Conservation (phyloP, 306 rosid species). For the Malus fusca region DNA sequence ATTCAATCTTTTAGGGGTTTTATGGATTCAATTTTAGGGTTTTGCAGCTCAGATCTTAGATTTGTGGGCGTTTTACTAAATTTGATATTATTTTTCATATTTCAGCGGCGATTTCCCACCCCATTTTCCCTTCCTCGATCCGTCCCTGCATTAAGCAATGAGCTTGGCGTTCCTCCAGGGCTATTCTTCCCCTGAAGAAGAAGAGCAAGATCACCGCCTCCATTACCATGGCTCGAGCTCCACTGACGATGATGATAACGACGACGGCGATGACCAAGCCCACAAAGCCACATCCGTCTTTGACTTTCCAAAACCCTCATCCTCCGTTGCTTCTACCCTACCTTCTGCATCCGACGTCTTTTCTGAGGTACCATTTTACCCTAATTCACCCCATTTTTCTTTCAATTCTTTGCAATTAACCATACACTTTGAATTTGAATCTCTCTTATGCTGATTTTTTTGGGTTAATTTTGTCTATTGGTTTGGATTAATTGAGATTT, state of each 20-base stretch:
- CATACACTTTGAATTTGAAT: neutral
- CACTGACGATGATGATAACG: conserved; percentile 23
- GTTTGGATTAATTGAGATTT: conserved; percentile 38
- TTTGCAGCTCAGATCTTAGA: too few relatives aligned
- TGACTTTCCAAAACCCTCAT: conserved; percentile 45
- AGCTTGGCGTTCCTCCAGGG: conserved; percentile 81
- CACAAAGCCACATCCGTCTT: conserved; percentile 45
- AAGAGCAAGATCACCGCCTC: conserved; percentile 7
- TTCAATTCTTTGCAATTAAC: neutral
- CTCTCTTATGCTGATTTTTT: neutral
- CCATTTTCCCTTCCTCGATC: too few relatives aligned
- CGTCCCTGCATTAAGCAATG: conserved; percentile 26
- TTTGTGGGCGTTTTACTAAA: too few relatives aligned
- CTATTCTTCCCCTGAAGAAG: conserved; percentile 77
- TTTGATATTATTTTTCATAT: too few relatives aligned
- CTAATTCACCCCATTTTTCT: neutral
- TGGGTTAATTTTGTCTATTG: neutral
- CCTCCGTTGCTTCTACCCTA: conserved; percentile 43
- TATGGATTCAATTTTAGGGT: too few relatives aligned
- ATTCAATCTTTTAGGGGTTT: too few relatives aligned
- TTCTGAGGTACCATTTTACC: conserved; percentile 53
- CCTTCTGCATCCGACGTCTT: conserved; percentile 90
- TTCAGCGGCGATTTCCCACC: too few relatives aligned
- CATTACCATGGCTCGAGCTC: conserved; percentile 16
- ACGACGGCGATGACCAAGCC: conserved; percentile 1